phyloP scores from a whole-genome alignment of 495 filamentous ascomycete species.

The Aspergillus olivimuriae region DNA sequence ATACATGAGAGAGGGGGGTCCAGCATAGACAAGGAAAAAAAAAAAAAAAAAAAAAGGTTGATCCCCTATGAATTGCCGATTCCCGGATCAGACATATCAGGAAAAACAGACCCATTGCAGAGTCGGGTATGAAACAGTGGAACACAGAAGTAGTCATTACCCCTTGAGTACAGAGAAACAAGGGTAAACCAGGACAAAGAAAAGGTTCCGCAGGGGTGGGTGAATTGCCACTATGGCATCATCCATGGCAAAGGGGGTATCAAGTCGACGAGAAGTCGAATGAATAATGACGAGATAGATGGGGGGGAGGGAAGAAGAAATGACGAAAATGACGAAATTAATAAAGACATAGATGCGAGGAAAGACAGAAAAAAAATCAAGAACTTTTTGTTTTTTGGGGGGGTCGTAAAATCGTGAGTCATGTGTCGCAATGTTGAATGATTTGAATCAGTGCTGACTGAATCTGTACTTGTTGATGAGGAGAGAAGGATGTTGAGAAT shows the following conservation, averaged over 20 bases:
- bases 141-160: no score
- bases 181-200: neutral
- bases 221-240: neutral
- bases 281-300: constrained; percentile 4
- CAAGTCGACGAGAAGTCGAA: constrained; percentile 4
- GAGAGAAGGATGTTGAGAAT: no score
- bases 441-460: neutral
- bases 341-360: no score
- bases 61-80: constrained; percentile 3
- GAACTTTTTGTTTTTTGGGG: constrained; percentile 23
- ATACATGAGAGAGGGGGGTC: neutral
- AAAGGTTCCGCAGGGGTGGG: neutral
- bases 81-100: constrained; percentile 5
- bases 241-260: constrained; percentile 2
- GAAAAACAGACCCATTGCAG: neutral
- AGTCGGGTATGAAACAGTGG: no score
- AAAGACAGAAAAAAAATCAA: constrained; percentile 11
- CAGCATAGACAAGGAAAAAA: neutral
- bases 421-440: constrained; percentile 11
- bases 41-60: neutral
- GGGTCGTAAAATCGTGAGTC: constrained; percentile 28
- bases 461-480: neutral
- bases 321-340: no score
- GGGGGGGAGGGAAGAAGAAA: neutral
- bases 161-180: neutral